Evolutionary conservation across 257 asterid species (phyloP).

Genomic region (Eustoma russellianum): DNA sequence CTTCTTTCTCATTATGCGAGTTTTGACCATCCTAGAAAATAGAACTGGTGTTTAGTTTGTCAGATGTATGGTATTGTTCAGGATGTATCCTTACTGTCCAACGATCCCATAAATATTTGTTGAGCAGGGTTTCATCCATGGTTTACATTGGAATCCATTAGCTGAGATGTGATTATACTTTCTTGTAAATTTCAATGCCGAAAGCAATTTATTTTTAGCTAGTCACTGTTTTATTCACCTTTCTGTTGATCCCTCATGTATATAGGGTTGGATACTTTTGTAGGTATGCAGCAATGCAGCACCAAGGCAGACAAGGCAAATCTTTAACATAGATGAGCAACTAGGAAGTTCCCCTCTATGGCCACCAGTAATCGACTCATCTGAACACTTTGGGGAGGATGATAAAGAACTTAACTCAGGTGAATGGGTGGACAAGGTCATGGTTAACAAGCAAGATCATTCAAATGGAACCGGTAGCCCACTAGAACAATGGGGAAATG

Average conservation of each 20-base stretch:
- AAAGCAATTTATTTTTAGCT: too few relatives aligned
- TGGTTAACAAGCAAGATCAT: slow-evolving; percentile 81
- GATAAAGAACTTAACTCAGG: slow-evolving; percentile 61
- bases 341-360: slow-evolving; percentile 70
- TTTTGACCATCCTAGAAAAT: too few relatives aligned
- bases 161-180: too few relatives aligned
- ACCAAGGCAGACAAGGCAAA: slow-evolving; percentile 40
- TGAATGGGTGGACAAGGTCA: slow-evolving; percentile 95
- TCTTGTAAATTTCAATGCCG: too few relatives aligned
- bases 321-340: slow-evolving; percentile 72
- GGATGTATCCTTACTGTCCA: too few relatives aligned
- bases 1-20: too few relatives aligned
- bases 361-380: slow-evolving; percentile 59
- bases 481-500: slow-evolving; percentile 34
- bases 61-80: too few relatives aligned
- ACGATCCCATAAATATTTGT: too few relatives aligned
- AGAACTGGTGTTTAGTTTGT: too few relatives aligned
- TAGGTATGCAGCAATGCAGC: slow-evolving; percentile 46
- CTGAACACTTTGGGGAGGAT: slow-evolving; percentile 42
- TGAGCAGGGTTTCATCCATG: too few relatives aligned
- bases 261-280: slow-evolving; percentile 3
- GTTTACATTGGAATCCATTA: too few relatives aligned
- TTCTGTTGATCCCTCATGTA: background rate
- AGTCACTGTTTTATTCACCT: background rate
- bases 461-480: slow-evolving; percentile 27